Conservation (phyloP, 257 asterid species). For the Penstemon barbatus region DNA sequence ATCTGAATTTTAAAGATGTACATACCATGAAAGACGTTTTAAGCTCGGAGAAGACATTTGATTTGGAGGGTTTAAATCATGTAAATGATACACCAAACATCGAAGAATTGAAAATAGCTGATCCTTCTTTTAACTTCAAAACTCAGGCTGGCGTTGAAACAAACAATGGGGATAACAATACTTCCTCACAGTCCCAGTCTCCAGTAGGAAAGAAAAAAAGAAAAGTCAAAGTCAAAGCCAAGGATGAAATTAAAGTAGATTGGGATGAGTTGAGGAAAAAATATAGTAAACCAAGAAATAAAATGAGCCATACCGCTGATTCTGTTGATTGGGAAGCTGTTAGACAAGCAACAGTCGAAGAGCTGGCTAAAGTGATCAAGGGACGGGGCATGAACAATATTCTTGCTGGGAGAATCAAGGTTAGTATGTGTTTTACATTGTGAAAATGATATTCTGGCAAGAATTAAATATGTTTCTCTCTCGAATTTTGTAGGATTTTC, state of each 20-base stretch:
- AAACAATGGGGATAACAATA: not conserved
- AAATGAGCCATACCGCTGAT: slow-evolving; percentile 28
- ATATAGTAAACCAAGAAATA: slow-evolving; percentile 13
- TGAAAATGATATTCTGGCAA: not conserved
- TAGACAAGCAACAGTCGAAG: slow-evolving; percentile 36
- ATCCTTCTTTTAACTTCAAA: not conserved
- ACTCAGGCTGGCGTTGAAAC: not conserved
- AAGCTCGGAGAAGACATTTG: too few relatives aligned
- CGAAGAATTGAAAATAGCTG: not conserved
- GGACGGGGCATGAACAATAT: slow-evolving; percentile 48
- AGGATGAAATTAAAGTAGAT: slow-evolving; percentile 27
- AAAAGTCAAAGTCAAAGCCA: not conserved
- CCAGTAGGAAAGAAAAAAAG: slow-evolving; percentile 14
- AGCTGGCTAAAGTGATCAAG: slow-evolving; percentile 35
- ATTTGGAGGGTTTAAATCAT: not conserved
- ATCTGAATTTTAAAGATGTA: too few relatives aligned
- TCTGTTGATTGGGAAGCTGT: slow-evolving; percentile 63
- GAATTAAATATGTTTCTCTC: not conserved
- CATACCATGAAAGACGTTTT: too few relatives aligned
- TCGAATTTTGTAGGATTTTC: slow-evolving; percentile 40
- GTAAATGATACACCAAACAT: slow-evolving; percentile 8
- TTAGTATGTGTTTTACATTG: not conserved
- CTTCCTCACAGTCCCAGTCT: slow-evolving; percentile 1
- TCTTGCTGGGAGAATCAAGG: slow-evolving; percentile 61
- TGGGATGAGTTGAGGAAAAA: slow-evolving; percentile 51